Percentiles rank a stretch among this genome's conserved stretches.
These are phyloP conservation scores for Prototheca wickerhamii DNA, from an alignment of 163 green algal species.

Conservation along the genomic window DNA sequence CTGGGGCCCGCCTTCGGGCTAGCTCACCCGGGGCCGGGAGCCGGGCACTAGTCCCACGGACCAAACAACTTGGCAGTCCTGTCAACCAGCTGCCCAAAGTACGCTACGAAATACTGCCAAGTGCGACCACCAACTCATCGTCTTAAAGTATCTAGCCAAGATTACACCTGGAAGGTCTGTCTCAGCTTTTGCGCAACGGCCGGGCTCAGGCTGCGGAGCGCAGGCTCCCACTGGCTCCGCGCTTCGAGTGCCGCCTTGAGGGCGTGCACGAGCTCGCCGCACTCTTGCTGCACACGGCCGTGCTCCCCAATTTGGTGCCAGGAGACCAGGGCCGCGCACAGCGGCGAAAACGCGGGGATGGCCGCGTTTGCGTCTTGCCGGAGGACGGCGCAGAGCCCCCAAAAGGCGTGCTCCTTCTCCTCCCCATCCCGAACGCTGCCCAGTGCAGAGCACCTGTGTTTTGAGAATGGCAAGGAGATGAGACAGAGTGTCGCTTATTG, in stretches of 20 bases:
- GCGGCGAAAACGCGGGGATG: constrained; percentile 32
- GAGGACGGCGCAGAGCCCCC: constrained; percentile 65
- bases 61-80: too few species aligned
- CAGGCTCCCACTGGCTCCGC: constrained; percentile 5
- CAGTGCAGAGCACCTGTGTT: constrained; percentile 66
- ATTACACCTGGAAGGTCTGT: too few species aligned
- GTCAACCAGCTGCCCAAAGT: too few species aligned
- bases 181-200: constrained; percentile 18
- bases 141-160: too few species aligned
- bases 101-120: too few species aligned
- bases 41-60: too few species aligned
- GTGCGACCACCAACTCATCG: too few species aligned
- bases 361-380: constrained; percentile 44
- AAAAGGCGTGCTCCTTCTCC: constrained; percentile 92
- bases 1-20: too few species aligned
- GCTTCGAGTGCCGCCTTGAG: background rate
- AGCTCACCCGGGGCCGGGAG: too few species aligned
- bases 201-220: constrained; percentile 1
- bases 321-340: constrained; percentile 60
- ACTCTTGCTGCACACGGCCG: background rate
- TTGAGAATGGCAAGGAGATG: constrained; percentile 25
- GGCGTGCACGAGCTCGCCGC: background rate
- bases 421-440: constrained; percentile 72
- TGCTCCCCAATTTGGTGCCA: constrained; percentile 38
- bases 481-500: too few species aligned